Conservation (phyloP, 306 rosid genomes). For the Ziziphus jujuba region DNA sequence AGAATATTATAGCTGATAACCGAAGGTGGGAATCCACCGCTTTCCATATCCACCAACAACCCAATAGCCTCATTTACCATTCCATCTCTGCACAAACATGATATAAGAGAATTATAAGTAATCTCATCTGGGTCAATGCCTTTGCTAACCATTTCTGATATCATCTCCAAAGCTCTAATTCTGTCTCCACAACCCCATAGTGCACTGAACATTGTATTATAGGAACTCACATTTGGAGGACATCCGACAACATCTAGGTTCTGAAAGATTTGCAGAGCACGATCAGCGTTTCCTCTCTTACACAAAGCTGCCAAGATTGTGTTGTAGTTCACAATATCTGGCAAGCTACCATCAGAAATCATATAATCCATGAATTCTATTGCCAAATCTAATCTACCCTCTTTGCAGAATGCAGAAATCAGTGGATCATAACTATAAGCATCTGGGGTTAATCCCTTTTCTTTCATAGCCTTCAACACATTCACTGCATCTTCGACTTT, state of each 20-base stretch:
- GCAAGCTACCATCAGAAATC: constrained; percentile 78
- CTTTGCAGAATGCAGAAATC: constrained; percentile 71
- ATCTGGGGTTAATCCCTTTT: constrained; percentile 70
- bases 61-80: constrained; percentile 79
- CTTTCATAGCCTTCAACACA: constrained; percentile 73
- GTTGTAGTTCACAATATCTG: constrained; percentile 77
- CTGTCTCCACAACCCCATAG: constrained; percentile 72
- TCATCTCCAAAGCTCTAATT: constrained; percentile 60
- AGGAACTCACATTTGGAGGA: constrained; percentile 80
- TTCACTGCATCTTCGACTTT: constrained; percentile 61
- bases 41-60: constrained; percentile 73
- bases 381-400: constrained; percentile 65
- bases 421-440: constrained; percentile 80
- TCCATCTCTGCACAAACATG: constrained; percentile 87
- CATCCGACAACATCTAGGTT: constrained; percentile 72
- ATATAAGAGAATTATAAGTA: constrained; percentile 76
- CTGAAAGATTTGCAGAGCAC: constrained; percentile 65
- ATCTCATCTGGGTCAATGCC: constrained; percentile 65
- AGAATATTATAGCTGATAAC: constrained; percentile 72
- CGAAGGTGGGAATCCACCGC: constrained; percentile 42
- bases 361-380: constrained; percentile 60
- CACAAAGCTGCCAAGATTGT: constrained; percentile 71
- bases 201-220: constrained; percentile 80
- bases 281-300: constrained; percentile 63
- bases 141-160: constrained; percentile 65